phyloP scores from a whole-genome alignment of 1,139 yeast species.

The Kodamaea ohmeri region DNA sequence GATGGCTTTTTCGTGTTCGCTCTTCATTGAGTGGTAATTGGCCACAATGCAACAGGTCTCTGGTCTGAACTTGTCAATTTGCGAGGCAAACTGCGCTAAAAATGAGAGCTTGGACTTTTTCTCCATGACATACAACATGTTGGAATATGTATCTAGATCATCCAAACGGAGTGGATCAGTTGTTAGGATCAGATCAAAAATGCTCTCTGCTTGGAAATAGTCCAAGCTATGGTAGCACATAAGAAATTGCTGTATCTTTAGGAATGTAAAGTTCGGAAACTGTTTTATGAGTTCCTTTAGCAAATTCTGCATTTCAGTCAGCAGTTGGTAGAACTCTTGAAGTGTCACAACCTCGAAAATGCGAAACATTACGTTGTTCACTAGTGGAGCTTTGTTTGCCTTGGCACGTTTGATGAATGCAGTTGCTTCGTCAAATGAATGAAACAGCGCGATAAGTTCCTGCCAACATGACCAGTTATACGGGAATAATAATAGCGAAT shows the following conservation, averaged over 20 bases:
- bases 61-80: slow-evolving; percentile 83
- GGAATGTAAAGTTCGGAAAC: slow-evolving; percentile 71
- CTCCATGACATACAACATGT: slow-evolving; percentile 92
- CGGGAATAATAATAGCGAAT: slow-evolving; percentile 65
- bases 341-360: slow-evolving; percentile 68
- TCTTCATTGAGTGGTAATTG: slow-evolving; percentile 85
- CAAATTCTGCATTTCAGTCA: slow-evolving; percentile 47
- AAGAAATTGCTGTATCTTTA: slow-evolving; percentile 78
- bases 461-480: slow-evolving; percentile 95
- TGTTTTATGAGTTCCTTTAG: slow-evolving; percentile 46
- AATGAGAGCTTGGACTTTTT: slow-evolving; percentile 80
- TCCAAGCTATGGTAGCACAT: slow-evolving; percentile 79
- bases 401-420: slow-evolving; percentile 42
- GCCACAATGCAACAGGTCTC: slow-evolving; percentile 96
- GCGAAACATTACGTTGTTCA: slow-evolving; percentile 52
- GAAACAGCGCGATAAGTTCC: slow-evolving; percentile 67
- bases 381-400: slow-evolving; percentile 21
- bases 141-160: slow-evolving; percentile 88
- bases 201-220: slow-evolving; percentile 71
- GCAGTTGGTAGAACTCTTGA: slow-evolving; percentile 79
- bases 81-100: slow-evolving; percentile 80
- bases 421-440: slow-evolving; percentile 62
- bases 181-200: slow-evolving; percentile 71
- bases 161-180: slow-evolving; percentile 88
- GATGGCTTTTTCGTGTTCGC: slow-evolving; percentile 93